A percentile compares a stretch with the other conserved stretches of the same genome.
phyloP scores from a whole-genome alignment of 805 yeast genomes.

The Priceomyces medius region DNA sequence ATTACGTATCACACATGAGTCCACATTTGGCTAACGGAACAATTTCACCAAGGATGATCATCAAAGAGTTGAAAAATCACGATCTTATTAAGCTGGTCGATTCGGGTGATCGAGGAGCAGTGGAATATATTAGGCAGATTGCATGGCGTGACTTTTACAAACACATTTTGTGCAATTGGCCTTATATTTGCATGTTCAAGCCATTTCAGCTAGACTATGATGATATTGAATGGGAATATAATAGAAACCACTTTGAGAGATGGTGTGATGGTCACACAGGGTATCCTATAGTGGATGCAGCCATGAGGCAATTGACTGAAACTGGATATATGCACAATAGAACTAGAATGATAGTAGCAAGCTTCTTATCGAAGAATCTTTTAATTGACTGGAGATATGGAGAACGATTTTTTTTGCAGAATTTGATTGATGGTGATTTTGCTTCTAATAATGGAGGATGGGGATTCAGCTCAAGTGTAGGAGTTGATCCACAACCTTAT shows the following conservation, averaged over 20 bases:
- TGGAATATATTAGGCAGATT: constrained; percentile 51
- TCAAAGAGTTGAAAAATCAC: constrained; percentile 27
- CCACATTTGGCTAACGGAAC: constrained; percentile 48
- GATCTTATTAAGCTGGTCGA: constrained; percentile 20
- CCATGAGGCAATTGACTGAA: constrained; percentile 51
- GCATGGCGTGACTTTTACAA: constrained; percentile 61
- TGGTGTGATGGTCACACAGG: constrained; percentile 60
- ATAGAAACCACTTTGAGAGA: constrained; percentile 37
- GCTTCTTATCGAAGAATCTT: constrained; percentile 50
- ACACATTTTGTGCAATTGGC: constrained; percentile 50
- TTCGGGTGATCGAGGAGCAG: constrained; percentile 32
- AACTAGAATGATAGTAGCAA: constrained; percentile 53
- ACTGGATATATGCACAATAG: constrained; percentile 57
- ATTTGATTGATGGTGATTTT: constrained; percentile 52
- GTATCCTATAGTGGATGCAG: constrained; percentile 56
- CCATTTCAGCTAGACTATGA: constrained; percentile 47
- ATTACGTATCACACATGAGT: constrained; percentile 43
- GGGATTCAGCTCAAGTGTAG: constrained; percentile 54
- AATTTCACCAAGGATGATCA: constrained; percentile 41
- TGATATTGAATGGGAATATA: constrained; percentile 45
- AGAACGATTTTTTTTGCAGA: constrained; percentile 48
- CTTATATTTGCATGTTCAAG: constrained; percentile 48
- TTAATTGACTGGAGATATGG: constrained; percentile 58
- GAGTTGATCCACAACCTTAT: constrained; percentile 57
- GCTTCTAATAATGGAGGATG: constrained; percentile 59